These are phyloP conservation scores for Salvia hispanica DNA, from an alignment of 257 asterid genomes.

Conservation along the genomic window DNA sequence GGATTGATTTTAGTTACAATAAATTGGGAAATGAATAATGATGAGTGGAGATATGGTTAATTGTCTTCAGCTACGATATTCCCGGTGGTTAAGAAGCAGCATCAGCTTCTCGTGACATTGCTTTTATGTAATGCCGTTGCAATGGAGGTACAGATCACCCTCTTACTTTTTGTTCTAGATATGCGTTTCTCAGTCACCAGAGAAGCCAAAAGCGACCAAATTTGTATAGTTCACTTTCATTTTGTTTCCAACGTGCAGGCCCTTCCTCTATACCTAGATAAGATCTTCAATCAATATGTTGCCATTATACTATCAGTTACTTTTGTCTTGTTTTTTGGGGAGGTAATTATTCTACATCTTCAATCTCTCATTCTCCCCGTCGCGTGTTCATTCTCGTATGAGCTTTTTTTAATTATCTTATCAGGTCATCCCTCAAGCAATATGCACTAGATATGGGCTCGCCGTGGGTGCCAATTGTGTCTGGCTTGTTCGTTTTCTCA, in stretches of 20 bases:
- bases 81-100: constrained; percentile 97
- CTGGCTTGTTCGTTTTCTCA: constrained; percentile 89
- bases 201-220: background rate
- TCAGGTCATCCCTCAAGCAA: constrained; percentile 99
- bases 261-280: constrained; percentile 92
- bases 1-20: constrained; percentile 5
- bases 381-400: constrained; percentile 26
- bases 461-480: constrained; percentile 90
- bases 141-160: constrained; percentile 69
- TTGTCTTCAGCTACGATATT: constrained; percentile 80
- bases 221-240: constrained; percentile 8
- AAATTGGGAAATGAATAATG: too few relatives aligned
- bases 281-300: constrained; percentile 85
- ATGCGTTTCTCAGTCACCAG: constrained; percentile 2
- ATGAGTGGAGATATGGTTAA: too few relatives aligned
- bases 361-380: too few relatives aligned
- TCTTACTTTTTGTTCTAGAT: background rate
- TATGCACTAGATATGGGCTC: constrained; percentile 98
- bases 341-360: constrained; percentile 47
- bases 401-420: background rate
- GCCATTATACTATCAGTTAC: constrained; percentile 96
- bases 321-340: constrained; percentile 89
- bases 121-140: constrained; percentile 90
- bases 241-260: constrained; percentile 64
- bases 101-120: constrained; percentile 95